Base-by-base conservation (phyloP, 306 rosid genomes). In the Vicia faba region DNA sequence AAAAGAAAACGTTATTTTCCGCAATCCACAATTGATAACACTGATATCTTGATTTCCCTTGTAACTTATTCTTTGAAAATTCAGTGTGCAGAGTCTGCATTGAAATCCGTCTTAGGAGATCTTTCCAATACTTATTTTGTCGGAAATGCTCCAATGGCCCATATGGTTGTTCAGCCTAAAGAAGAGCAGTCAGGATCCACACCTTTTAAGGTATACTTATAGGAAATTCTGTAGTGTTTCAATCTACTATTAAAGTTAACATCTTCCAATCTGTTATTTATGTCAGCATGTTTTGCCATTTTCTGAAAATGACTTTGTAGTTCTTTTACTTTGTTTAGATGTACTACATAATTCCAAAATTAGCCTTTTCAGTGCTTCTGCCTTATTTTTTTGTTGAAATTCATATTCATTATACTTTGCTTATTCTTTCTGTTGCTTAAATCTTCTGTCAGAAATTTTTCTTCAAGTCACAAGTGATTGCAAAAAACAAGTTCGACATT, bases 61-160 rank as follows among this genome's bases (percentile, higher is more conserved):
- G 51, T 44, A 53, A 56, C 11, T 23, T 25, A 13, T 61, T 50
- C 16, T 81, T 76, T 19, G 14, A 45, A 45, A 45, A n/a, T 76
- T 44, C 91, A 86, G 97, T 90, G 99, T 74, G 97, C 99, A 14
- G 99, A 88, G 53, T 80, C 91, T 71, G 95, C 97, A 18, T 72
- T 95, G 72, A 26, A 82, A 77, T 84, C 89, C 46, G 82, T 86
- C 74, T 3, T 93, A 72, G 96, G 99, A 61, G 96, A 86, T 70
- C 91, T 93, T 55, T 83, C 95, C 60, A 69, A 79, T 67, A 90
- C 92, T 38, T 90, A 93, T 85, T 93, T 93, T 79, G 96, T 88
- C 39, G 99, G 99, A 74, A 93, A 86, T 86, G 96, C 97, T 66
- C 99, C 97, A 45, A 90, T 93, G 91, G 96, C 49, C 61, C 95